phyloP scores from a whole-genome alignment of 1,284 basidiomycete genomes.

The Trametes hirsuta region DNA sequence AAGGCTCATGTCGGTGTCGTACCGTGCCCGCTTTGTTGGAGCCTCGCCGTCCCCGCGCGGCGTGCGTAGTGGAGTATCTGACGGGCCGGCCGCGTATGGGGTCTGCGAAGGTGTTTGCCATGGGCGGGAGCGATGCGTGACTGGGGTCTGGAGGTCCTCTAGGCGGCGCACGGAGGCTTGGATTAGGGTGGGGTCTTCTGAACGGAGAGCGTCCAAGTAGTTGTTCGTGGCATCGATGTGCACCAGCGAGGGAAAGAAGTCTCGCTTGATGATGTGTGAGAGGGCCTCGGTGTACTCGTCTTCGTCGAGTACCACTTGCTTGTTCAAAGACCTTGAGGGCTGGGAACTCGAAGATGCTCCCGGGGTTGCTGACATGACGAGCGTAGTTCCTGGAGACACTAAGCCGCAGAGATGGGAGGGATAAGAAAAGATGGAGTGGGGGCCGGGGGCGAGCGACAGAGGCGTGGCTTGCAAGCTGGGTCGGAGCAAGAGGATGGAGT shows the following conservation, averaged over 20 bases:
- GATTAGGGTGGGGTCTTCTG: conserved; percentile 75
- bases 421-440: background rate
- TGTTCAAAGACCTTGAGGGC: conserved; percentile 63
- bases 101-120: conserved; percentile 66
- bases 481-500: background rate
- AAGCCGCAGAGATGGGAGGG: background rate
- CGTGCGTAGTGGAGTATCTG: conserved; percentile 67
- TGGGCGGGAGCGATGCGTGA: conserved; percentile 39
- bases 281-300: conserved; percentile 93
- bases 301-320: conserved; percentile 83
- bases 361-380: conserved; percentile 13
- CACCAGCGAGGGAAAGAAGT: conserved; percentile 94
- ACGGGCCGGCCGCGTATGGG: conserved; percentile 61
- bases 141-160: conserved; percentile 65
- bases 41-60: conserved; percentile 44
- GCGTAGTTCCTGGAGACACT: background rate
- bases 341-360: conserved; percentile 20
- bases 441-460: background rate
- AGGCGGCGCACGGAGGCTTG: conserved; percentile 74
- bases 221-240: conserved; percentile 87
- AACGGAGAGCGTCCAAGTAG: conserved; percentile 78
- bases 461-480: no score
- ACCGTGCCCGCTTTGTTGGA: conserved; percentile 56
- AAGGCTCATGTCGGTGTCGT: conserved; percentile 65
- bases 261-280: conserved; percentile 93